Evolutionary conservation across 352 stramenopile genomes (phyloP).

Genomic region (Thraustotheca clavata): DNA sequence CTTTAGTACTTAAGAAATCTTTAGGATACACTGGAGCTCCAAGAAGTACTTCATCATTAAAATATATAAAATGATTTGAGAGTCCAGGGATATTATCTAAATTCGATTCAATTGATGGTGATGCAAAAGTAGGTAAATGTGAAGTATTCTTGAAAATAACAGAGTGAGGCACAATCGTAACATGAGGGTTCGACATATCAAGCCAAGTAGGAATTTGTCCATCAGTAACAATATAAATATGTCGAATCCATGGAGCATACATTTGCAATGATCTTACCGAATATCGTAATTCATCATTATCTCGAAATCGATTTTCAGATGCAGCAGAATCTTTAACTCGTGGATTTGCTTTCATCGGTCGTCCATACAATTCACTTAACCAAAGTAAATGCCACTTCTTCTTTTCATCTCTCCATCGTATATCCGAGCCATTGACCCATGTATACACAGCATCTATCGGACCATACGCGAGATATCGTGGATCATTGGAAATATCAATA

Average conservation of each 20-base stretch:
- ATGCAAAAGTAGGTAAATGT: constrained; percentile 90
- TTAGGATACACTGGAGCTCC: constrained; percentile 78
- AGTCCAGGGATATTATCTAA: constrained; percentile 90
- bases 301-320: constrained; percentile 87
- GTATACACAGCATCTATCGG: constrained; percentile 95
- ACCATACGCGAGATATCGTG: constrained; percentile 51
- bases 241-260: constrained; percentile 91
- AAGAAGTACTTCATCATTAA: constrained; percentile 95
- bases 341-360: constrained; percentile 50
- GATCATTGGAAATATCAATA: constrained; percentile 26
- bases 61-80: constrained; percentile 91
- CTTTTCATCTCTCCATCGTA: constrained; percentile 84
- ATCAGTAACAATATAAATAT: constrained; percentile 93
- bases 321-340: constrained; percentile 48
- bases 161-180: constrained; percentile 84
- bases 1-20: constrained; percentile 86
- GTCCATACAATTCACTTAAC: constrained; percentile 71
- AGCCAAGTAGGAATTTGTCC: constrained; percentile 92
- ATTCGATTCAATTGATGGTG: constrained; percentile 91
- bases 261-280: constrained; percentile 89
- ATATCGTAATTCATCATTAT: constrained; percentile 94
- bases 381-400: constrained; percentile 84
- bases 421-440: constrained; percentile 94
- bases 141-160: constrained; percentile 86
- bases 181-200: constrained; percentile 61